phyloP scores from a whole-genome alignment of 352 stramenopile genomes.

The Globisporangium splendens region DNA sequence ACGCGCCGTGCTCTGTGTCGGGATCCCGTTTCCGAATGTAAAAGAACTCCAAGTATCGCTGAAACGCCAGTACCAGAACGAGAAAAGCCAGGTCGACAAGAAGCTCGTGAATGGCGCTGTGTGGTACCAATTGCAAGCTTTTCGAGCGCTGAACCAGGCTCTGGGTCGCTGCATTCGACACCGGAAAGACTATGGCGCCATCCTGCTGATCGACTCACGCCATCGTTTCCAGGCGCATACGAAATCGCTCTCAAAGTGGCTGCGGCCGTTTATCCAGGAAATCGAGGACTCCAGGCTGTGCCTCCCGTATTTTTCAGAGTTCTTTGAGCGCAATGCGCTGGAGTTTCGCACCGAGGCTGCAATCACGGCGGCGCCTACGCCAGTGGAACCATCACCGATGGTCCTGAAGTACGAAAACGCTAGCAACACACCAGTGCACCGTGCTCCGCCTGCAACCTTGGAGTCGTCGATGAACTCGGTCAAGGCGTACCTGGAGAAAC shows the following conservation, averaged over 20 bases:
- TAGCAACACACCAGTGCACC: not conserved
- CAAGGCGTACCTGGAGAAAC: constrained; percentile 27
- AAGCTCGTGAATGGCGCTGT: constrained; percentile 62
- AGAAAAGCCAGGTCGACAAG: constrained; percentile 59
- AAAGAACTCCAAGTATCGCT: constrained; percentile 89
- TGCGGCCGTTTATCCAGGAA: constrained; percentile 67
- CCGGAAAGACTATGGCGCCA: constrained; percentile 95
- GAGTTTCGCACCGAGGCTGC: constrained; percentile 27
- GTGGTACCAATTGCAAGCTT: constrained; percentile 98
- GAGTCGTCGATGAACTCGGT: constrained; percentile 25
- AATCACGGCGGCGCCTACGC: too few relatives aligned
- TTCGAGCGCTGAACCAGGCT: constrained; percentile 98
- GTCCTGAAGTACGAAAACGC: constrained; percentile 41
- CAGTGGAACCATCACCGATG: constrained; percentile 11
- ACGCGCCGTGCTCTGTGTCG: constrained; percentile 96
- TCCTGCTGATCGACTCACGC: constrained; percentile 94
- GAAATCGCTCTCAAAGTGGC: constrained; percentile 78
- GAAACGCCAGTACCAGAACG: constrained; percentile 81
- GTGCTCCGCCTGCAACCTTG: constrained; percentile 9
- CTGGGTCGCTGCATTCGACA: constrained; percentile 98
- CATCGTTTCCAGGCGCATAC: constrained; percentile 62
- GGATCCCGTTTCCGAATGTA: constrained; percentile 96
- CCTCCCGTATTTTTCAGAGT: constrained; percentile 53
- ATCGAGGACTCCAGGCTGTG: constrained; percentile 65
- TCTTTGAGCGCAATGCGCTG: constrained; percentile 56